Evolutionary conservation across 768 basidiomycete genomes (phyloP).

Genomic region (Termitomyces bulborhizus): DNA sequence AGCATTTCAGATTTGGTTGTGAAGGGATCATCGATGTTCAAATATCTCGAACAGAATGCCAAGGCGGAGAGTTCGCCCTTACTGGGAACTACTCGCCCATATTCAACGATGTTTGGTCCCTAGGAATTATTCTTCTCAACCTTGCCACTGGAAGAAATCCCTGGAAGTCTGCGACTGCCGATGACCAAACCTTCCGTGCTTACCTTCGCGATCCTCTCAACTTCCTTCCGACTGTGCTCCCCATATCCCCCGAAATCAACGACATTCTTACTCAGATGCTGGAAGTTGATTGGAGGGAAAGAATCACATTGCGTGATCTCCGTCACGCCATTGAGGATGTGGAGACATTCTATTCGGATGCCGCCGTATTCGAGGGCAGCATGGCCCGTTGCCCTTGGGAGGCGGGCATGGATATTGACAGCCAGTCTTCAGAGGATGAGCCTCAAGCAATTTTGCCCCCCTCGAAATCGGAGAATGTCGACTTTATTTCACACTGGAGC

Average conservation of each 20-base stretch:
- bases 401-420: constrained; percentile 64
- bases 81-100: constrained; percentile 77
- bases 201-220: constrained; percentile 71
- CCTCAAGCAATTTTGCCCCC: constrained; percentile 35
- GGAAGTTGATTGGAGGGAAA: constrained; percentile 60
- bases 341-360: constrained; percentile 65
- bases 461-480: constrained; percentile 26
- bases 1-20: constrained; percentile 7
- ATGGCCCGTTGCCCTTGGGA: constrained; percentile 81
- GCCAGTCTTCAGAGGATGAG: constrained; percentile 39
- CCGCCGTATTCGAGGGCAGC: constrained; percentile 74
- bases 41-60: constrained; percentile 63
- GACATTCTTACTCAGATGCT: constrained; percentile 70
- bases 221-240: constrained; percentile 82
- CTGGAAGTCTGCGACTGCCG: constrained; percentile 85
- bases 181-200: constrained; percentile 87
- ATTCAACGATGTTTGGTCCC: constrained; percentile 93
- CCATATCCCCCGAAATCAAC: constrained; percentile 73
- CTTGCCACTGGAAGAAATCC: constrained; percentile 93
- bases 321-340: constrained; percentile 52
- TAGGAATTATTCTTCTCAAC: constrained; percentile 95
- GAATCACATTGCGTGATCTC: constrained; percentile 46
- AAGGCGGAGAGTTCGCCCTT: constrained; percentile 64
- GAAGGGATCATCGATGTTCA: constrained; percentile 1
- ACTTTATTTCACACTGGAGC: constrained; percentile 54